Base-by-base conservation (phyloP, 2,329 filamentous ascomycete species). In the Nectriaceae sp. region DNA sequence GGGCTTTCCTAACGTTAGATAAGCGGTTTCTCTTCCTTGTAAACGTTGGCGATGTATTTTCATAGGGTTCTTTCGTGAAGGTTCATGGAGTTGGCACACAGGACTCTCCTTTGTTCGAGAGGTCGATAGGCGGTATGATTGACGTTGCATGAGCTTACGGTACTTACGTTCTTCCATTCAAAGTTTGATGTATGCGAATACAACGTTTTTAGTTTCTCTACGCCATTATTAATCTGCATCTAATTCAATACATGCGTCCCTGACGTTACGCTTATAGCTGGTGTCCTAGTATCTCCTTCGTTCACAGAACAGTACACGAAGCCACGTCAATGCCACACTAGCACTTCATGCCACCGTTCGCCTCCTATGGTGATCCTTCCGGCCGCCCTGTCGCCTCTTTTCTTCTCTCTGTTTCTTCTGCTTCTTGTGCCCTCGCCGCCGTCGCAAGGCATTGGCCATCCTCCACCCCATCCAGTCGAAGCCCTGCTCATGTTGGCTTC, bases 1-100 rank as follows among this genome's bases (percentile, higher is more conserved):
- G n/a, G n/a, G n/a, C n/a, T n/a, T n/a, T n/a, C n/a, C n/a, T n/a
- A n/a, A n/a, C n/a, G n/a, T n/a, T n/a, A n/a, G n/a, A n/a, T n/a
- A n/a, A n/a, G n/a, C n/a, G n/a, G n/a, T 21, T 42, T 49, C 24
- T 19, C 20, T 50, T 53, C 49, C 44, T 21, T 52, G 47, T 53
- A 53, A 31, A 43, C 41, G 11, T 35, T 47, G 38, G 19, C 16
- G 41, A 36, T 47, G 52, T 58, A 47, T 50, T 57, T 42, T 18
- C 42, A 38, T 21, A 8, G 42, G 24, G n/a, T 46, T 26, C 16
- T 44, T 26, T 42, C 33, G 26, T 22, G 24, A 24, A 24, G 40
- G 20, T 11, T 21, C 13, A 16, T 33, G 33, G 42, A 40, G 36
- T 47, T 29, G 44, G 46, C 40, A 20, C n/a, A 39, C 20, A 13